Evolutionary conservation across 352 stramenopile species (phyloP).

Genomic region (Phytophthora pinifolia): DNA sequence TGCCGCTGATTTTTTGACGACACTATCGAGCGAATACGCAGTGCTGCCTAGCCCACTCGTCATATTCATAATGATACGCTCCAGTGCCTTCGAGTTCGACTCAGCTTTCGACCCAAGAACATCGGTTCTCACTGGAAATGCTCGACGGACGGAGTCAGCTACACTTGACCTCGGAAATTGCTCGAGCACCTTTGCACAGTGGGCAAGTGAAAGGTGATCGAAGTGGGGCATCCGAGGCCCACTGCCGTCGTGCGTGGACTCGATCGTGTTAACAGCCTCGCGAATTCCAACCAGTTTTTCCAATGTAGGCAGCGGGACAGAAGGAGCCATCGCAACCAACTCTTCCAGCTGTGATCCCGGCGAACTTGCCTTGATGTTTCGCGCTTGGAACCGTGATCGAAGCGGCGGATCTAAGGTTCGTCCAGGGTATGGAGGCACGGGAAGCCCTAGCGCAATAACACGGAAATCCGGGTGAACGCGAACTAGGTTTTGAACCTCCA

Average conservation of each 20-base stretch:
- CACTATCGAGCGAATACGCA: constrained; percentile 39
- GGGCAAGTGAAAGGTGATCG: constrained; percentile 56
- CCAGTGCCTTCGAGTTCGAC: constrained; percentile 50
- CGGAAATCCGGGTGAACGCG: constrained; percentile 93
- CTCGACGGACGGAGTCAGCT: constrained; percentile 36
- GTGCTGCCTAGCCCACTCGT: constrained; percentile 22
- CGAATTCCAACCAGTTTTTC: constrained; percentile 72
- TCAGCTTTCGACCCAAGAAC: constrained; percentile 42
- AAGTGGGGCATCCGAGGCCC: constrained; percentile 73
- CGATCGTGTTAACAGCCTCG: constrained; percentile 72
- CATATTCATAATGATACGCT: constrained; percentile 60
- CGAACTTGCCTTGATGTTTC: constrained; percentile 62
- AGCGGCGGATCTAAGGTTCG: constrained; percentile 86
- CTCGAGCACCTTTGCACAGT: constrained; percentile 55
- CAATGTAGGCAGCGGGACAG: constrained; percentile 49
- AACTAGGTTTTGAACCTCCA: constrained; percentile 67
- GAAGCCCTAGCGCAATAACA: constrained; percentile 91
- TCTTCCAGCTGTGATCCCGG: constrained; percentile 65
- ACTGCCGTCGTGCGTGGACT: constrained; percentile 50
- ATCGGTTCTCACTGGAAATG: constrained; percentile 60
- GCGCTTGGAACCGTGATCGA: constrained; percentile 84
- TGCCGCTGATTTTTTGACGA: constrained; percentile 30
- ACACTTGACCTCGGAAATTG: constrained; percentile 52
- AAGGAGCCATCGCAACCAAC: constrained; percentile 45
- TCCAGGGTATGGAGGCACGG: constrained; percentile 83